Percentiles rank a stretch among this genome's conserved stretches.
These are phyloP conservation scores for Rhizoctonia solani DNA, from an alignment of 1,284 basidiomycete species.

Conservation along the genomic window DNA sequence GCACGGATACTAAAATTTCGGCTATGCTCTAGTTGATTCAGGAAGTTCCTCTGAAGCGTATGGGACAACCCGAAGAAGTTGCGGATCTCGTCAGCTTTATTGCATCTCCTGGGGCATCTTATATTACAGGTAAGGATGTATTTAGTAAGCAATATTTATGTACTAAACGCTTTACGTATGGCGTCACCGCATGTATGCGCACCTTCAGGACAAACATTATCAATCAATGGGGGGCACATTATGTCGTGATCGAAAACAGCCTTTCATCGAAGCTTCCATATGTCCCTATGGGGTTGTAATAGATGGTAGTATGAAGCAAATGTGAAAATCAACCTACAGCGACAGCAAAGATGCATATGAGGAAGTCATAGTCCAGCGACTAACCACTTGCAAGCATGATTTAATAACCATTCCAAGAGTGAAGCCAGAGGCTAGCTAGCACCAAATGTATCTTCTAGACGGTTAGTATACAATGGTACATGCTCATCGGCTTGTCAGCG, in stretches of 20 bases:
- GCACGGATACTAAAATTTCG: background rate
- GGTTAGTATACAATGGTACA: too few relatives aligned
- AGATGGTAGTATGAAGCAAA: background rate
- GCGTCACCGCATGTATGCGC: too few relatives aligned
- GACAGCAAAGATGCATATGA: too few relatives aligned
- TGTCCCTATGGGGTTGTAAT: background rate
- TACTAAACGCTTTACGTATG: too few relatives aligned
- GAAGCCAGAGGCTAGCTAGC: too few relatives aligned
- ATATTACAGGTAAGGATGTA: constrained; percentile 39
- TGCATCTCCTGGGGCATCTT: constrained; percentile 38
- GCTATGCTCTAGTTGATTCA: background rate
- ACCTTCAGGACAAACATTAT: background rate
- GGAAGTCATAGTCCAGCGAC: too few relatives aligned
- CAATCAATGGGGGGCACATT: background rate
- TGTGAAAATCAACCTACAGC: too few relatives aligned
- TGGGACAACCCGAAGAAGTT: constrained; percentile 37
- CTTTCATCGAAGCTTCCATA: background rate
- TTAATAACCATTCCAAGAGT: too few relatives aligned
- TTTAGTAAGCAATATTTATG: background rate
- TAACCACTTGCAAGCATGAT: too few relatives aligned
- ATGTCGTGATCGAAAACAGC: background rate
- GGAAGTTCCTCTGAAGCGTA: constrained; percentile 24
- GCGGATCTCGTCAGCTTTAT: constrained; percentile 37
- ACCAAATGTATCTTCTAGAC: too few relatives aligned
- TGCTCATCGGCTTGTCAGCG: too few relatives aligned